These are phyloP conservation scores for Fusarium incarnatum DNA, from an alignment of 2,329 filamentous ascomycete genomes.

Conservation along the genomic window DNA sequence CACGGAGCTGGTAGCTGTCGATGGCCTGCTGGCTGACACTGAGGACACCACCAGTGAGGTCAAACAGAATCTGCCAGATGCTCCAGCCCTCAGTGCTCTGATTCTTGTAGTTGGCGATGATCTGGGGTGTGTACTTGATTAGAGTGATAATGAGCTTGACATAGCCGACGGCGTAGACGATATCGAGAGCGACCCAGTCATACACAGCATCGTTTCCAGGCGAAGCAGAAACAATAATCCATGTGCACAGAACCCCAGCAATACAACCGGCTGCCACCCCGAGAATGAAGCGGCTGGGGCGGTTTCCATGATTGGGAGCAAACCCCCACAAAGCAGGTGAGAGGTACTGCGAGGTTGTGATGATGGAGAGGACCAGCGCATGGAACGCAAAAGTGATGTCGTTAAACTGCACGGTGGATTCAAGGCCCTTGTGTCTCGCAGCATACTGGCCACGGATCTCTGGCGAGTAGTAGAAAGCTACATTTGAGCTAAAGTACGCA, in stretches of 20 bases:
- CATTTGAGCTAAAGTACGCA: conserved; percentile 80
- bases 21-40: conserved; percentile 85
- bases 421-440: conserved; percentile 76
- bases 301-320: conserved; percentile 66
- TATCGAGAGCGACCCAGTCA: conserved; percentile 72
- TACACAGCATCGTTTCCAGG: conserved; percentile 53
- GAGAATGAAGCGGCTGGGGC: conserved; percentile 70
- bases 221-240: conserved; percentile 59
- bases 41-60: conserved; percentile 83
- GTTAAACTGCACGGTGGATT: conserved; percentile 88
- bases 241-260: conserved; percentile 65
- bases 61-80: conserved; percentile 85
- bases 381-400: conserved; percentile 90
- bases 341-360: conserved; percentile 84
- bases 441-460: conserved; percentile 86
- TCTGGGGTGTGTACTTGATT: conserved; percentile 93
- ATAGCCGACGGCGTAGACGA: conserved; percentile 79
- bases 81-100: conserved; percentile 89
- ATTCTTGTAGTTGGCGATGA: conserved; percentile 84
- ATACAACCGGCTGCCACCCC: conserved; percentile 78
- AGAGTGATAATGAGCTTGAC: conserved; percentile 90
- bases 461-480: conserved; percentile 81
- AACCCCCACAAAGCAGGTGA: conserved; percentile 81
- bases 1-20: conserved; percentile 84
- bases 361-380: conserved; percentile 75